These are phyloP conservation scores for Yarrowia keelungensis DNA, from an alignment of 805 yeast species.

Conservation along the genomic window DNA sequence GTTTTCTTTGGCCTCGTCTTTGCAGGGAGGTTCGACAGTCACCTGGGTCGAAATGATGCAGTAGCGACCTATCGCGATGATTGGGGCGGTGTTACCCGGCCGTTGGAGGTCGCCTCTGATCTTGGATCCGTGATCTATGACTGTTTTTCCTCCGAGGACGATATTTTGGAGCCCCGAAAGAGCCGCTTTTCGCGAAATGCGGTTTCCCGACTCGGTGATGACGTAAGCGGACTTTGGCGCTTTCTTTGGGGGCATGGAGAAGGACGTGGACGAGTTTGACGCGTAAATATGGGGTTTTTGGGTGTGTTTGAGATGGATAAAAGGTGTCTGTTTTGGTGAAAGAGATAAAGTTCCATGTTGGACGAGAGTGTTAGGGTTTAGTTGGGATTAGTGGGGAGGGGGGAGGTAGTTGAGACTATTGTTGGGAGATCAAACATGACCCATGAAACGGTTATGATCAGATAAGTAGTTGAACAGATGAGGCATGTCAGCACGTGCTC, in stretches of 20 bases:
- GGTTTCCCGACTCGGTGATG: slow-evolving; percentile 49
- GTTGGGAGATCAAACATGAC: no score
- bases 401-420: no score
- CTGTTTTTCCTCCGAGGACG: slow-evolving; percentile 51
- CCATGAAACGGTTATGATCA: no score
- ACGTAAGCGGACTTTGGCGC: slow-evolving; percentile 10
- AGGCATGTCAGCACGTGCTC: no score
- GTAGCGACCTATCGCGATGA: slow-evolving; percentile 52
- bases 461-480: no score
- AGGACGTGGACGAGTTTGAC: not conserved
- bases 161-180: slow-evolving; percentile 51
- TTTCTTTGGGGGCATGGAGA: slow-evolving; percentile 8
- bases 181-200: slow-evolving; percentile 48
- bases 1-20: slow-evolving; percentile 39
- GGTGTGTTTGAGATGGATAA: not conserved
- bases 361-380: not conserved
- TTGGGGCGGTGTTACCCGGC: slow-evolving; percentile 45
- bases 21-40: slow-evolving; percentile 9
- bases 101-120: slow-evolving; percentile 51
- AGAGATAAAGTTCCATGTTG: slow-evolving; percentile 3
- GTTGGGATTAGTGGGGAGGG: not conserved
- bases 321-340: not conserved
- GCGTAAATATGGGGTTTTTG: not conserved
- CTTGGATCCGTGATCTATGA: slow-evolving; percentile 48
- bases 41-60: slow-evolving; percentile 44